Evolutionary conservation across 805 yeast species (phyloP), one percentile per base, ranked within the genome.

Genomic region (Saturnispora mendoncae): DNA sequence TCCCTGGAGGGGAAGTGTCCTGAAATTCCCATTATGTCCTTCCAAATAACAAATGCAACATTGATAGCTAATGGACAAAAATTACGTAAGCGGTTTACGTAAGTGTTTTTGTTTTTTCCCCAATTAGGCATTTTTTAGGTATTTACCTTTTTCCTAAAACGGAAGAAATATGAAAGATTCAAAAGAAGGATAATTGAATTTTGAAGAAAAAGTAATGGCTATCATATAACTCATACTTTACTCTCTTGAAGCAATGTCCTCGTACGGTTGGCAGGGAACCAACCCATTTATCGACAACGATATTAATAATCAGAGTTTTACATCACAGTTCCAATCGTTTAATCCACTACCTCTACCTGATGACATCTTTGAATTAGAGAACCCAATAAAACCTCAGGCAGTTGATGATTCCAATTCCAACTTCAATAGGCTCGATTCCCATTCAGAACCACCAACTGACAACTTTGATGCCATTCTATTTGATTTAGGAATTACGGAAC

Each of bases 281-380:
- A 41, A 41, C 31, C 39, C 40, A 3, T 41, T 41, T n/a, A 32
- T 41, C n/a, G 44, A 41, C 23, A 31, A 28, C 2, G 44, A 36
- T 19, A 21, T 35, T 9, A 25, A 25, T 21, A 40, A 40, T 34
- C 38, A 34, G 18, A 40, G 43, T 18, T 40, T 40, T 29, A 24
- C 32, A 3, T 18, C 44, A 24, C 44, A 41, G 26, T 41, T 41
- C 13, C 43, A 35, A 23, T n/a, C 43, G 3, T 58, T 60, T 52
- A 62, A 61, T 37, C 56, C 67, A 8, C 56, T 70, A 6, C 72
- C 77, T 2, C 54, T 72, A 32, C 79, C 79, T 1, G 72, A 70
- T 42, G 79, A 77, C 40, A 73, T 72, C 44, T 70, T 78, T 50
- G 71, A 69, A 4, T 54, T 59, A 33, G 61, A 55, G 34, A 55